phyloP scores from a whole-genome alignment of 2,329 filamentous ascomycete species.

The Dryadomyces sulphureus region DNA sequence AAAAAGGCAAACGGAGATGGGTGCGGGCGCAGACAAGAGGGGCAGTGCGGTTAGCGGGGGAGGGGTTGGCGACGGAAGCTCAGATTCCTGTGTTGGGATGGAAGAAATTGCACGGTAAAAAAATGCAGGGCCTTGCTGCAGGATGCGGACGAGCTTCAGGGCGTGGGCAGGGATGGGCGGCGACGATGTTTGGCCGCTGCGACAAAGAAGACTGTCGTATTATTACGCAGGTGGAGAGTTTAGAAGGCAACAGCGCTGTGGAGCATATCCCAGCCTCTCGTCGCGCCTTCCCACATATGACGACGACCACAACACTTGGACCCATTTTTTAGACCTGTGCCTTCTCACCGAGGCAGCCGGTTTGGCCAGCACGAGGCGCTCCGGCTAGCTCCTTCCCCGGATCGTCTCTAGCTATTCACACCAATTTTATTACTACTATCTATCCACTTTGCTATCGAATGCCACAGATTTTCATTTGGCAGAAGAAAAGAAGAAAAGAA shows the following conservation, averaged over 20 bases:
- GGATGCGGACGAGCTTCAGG: background rate
- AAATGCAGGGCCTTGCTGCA: background rate
- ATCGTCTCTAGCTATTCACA: background rate
- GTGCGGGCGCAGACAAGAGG: background rate
- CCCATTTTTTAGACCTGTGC: conserved; percentile 5
- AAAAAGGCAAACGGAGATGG: background rate
- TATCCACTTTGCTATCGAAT: no score
- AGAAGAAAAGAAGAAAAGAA: no score
- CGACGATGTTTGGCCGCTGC: background rate
- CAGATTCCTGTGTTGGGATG: background rate
- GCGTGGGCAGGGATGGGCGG: background rate
- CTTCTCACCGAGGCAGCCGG: background rate
- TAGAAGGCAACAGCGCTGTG: conserved; percentile 4
- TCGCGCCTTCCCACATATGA: conserved; percentile 7
- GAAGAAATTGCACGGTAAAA: background rate
- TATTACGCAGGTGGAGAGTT: conserved; percentile 1
- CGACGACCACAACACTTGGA: conserved; percentile 5
- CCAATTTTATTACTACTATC: background rate
- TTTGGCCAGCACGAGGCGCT: no score
- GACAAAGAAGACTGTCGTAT: background rate
- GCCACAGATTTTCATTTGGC: no score
- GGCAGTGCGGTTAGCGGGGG: background rate
- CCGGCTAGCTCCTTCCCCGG: background rate
- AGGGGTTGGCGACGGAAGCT: conserved; percentile 2
- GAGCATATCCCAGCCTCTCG: conserved; percentile 7